Evolutionary conservation across 345 rosid species (phyloP), one percentile per base, ranked within the genome.

Genomic region (Cochlearia excelsa): DNA sequence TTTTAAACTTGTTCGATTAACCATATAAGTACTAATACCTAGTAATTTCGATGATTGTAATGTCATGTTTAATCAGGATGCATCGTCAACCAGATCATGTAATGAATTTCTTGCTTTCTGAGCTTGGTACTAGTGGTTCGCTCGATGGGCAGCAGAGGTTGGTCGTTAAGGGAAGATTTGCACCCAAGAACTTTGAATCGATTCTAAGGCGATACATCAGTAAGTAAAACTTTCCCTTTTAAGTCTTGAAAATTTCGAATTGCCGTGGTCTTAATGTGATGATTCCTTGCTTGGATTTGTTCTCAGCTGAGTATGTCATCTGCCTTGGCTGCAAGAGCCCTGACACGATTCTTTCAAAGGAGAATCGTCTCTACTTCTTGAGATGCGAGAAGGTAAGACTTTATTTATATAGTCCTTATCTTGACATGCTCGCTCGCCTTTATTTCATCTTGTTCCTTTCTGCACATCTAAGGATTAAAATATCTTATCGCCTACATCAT

Each of bases 11-110:
- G 43, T 39, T 39, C 3, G n/a, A 7, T 39, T 7, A 39, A 39
- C 43, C 43, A 39, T 39, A 9, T 39, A 9, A 39, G n/a, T 39
- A 7, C 43, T 39, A 39, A 7, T 39, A 39, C 3, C 43, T 39
- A 43, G 26, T 41, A 28, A 34, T 46, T 11, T 27, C 9, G 46
- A 29, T 26, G 53, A 26, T n/a, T 7, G 28, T 54, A 59, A 34
- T 46, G 59, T 9, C 51, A 28, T 53, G 5, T 6, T 39, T 30
- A 7, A 42, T 34, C 72, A 89, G 97, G 77, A 89, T 89, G 97
- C 92, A 82, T 68, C 73, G 95, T 35, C 87, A 84, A 58, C 87
- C 91, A 4, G 87, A 86, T 71, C 95, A 86, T 75, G 92, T 86
- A 33, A 81, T 79, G 87, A 74, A 79, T 7, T 89, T 81, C 82